phyloP scores from a whole-genome alignment of 176 grass and related monocot genomes.

The Carex myosuroides region DNA sequence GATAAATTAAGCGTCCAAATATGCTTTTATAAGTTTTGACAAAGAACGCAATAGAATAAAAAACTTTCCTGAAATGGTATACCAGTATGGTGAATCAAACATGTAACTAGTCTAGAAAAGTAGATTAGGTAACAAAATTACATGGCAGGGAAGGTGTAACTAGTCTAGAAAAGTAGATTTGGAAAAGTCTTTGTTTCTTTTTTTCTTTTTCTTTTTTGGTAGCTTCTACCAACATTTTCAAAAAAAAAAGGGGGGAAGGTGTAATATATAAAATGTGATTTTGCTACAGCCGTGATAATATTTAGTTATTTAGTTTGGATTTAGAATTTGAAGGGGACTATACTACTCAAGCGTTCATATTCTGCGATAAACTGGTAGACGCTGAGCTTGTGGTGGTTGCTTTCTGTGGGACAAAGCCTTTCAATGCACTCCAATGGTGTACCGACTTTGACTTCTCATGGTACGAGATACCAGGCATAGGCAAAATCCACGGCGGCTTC shows the following conservation, averaged over 20 bases:
- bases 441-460: conserved; percentile 74
- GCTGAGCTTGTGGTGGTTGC: conserved; percentile 52
- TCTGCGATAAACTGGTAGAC: conserved; percentile 38
- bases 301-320: not conserved
- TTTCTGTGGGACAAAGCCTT: conserved; percentile 66
- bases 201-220: too few relatives aligned
- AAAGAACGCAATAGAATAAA: not conserved
- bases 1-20: not conserved
- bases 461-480: conserved; percentile 34
- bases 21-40: not conserved
- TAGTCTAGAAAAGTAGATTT: too few relatives aligned
- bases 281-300: not conserved
- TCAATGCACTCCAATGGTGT: conserved; percentile 64
- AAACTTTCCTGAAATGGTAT: not conserved
- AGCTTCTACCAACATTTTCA: too few relatives aligned
- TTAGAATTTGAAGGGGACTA: conserved; percentile 47
- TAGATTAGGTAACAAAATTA: not conserved
- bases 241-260: not conserved
- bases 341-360: conserved; percentile 63
- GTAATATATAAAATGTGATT: too few relatives aligned
- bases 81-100: not conserved
- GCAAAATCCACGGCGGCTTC: conserved; percentile 61
- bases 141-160: not conserved
- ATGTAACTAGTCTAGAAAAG: not conserved
- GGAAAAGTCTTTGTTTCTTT: too few relatives aligned